Evolutionary conservation across 176 grass and related monocot genomes (phyloP).

Genomic region (Pharus latifolius): DNA sequence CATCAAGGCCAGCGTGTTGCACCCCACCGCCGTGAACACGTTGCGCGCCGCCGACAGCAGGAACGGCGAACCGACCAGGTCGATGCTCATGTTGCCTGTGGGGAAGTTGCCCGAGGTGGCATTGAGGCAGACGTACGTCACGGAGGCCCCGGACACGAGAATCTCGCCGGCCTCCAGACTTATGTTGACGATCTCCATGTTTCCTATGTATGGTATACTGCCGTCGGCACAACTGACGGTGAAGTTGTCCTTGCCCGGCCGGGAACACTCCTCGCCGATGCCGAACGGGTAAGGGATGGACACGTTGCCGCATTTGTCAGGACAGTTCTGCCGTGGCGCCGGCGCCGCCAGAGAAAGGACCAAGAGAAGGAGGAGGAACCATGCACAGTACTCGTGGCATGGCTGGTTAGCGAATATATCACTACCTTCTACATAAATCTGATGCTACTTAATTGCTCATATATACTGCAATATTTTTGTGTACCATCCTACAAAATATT

Average conservation of each 20-base stretch:
- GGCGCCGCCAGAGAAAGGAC: too few relatives aligned
- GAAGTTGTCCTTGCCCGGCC: background rate
- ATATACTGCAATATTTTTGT: too few relatives aligned
- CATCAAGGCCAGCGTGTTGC: slow-evolving; percentile 5
- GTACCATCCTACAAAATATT: too few relatives aligned
- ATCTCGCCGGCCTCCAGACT: background rate
- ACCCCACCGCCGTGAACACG: slow-evolving; percentile 23
- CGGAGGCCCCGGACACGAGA: background rate
- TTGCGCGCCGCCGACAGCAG: background rate
- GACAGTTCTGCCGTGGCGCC: background rate
- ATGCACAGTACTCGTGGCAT: too few relatives aligned
- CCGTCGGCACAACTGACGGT: background rate
- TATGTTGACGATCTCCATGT: background rate
- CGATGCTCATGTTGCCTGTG: background rate
- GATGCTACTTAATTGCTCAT: too few relatives aligned
- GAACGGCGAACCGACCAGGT: background rate
- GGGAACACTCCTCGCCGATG: background rate
- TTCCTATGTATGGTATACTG: background rate
- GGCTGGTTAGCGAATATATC: too few relatives aligned
- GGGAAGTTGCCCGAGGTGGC: too few relatives aligned
- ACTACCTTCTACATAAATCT: too few relatives aligned
- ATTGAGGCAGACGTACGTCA: background rate
- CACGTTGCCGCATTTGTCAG: background rate
- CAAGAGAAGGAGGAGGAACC: too few relatives aligned
- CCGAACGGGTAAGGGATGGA: background rate